These are phyloP conservation scores for Papiliotrema nemorosa DNA, from an alignment of 1,284 basidiomycete genomes.

Conservation along the genomic window DNA sequence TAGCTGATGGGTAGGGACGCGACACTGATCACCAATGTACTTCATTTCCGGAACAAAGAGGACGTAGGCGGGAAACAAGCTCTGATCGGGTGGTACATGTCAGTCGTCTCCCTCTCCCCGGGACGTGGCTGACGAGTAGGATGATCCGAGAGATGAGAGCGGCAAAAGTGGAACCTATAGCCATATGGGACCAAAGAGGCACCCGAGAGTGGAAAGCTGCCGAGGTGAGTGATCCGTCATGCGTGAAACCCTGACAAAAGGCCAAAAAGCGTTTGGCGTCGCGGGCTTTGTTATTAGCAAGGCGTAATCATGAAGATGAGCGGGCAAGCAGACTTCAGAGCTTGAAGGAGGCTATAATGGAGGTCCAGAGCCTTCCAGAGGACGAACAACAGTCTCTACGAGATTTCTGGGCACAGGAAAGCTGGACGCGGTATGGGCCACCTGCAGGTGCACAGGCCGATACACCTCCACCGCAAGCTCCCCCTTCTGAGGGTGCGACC, in stretches of 20 bases:
- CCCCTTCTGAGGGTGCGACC: no score
- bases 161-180: conserved; percentile 37
- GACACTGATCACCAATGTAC: conserved; percentile 45
- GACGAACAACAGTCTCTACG: conserved; percentile 15
- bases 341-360: neutral
- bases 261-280: conserved; percentile 15
- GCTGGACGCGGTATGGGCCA: neutral
- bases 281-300: conserved; percentile 24
- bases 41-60: conserved; percentile 38
- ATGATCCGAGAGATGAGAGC: conserved; percentile 39
- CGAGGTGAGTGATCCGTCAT: conserved; percentile 24
- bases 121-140: neutral
- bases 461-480: neutral
- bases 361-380: conserved; percentile 7
- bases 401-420: conserved; percentile 15
- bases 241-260: conserved; percentile 4
- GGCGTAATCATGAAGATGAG: conserved; percentile 36
- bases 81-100: conserved; percentile 47
- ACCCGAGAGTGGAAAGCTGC: conserved; percentile 46
- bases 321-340: conserved; percentile 14
- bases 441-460: neutral
- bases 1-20: conserved; percentile 34
- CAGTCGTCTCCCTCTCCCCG: conserved; percentile 6
- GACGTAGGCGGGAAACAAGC: conserved; percentile 29
- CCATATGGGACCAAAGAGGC: conserved; percentile 46